These are phyloP conservation scores for Didymellaceae sp. DNA, from an alignment of 2,329 filamentous ascomycete genomes.

Conservation along the genomic window DNA sequence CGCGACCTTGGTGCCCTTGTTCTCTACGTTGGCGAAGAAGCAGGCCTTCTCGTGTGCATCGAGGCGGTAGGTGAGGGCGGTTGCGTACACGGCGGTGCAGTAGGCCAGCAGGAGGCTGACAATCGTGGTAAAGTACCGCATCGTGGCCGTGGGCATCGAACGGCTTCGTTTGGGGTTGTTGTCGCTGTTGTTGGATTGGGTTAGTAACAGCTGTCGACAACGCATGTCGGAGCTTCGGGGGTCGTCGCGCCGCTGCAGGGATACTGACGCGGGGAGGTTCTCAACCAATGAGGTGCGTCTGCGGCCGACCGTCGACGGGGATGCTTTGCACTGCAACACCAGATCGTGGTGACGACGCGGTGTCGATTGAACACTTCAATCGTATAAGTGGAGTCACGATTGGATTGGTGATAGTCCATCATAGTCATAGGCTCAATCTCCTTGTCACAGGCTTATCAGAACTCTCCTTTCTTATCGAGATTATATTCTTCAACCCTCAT, in stretches of 20 bases:
- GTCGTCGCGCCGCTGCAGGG: slow-evolving; percentile 28
- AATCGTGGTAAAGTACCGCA: slow-evolving; percentile 44
- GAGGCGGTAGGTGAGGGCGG: slow-evolving; percentile 92
- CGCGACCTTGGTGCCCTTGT: slow-evolving; percentile 84
- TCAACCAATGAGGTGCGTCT: slow-evolving; percentile 24
- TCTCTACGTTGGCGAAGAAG: slow-evolving; percentile 84
- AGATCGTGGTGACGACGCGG: too few relatives aligned
- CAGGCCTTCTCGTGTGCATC: slow-evolving; percentile 91
- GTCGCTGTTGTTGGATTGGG: slow-evolving; percentile 14
- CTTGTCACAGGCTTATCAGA: too few relatives aligned
- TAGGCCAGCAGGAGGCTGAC: slow-evolving; percentile 70
- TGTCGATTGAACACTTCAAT: too few relatives aligned
- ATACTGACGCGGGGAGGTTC: slow-evolving; percentile 17
- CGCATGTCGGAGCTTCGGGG: slow-evolving; percentile 27
- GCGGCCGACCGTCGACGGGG: slow-evolving; percentile 6
- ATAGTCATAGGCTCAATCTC: too few relatives aligned
- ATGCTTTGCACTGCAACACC: background rate
- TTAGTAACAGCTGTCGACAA: slow-evolving; percentile 44
- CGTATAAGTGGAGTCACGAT: too few relatives aligned
- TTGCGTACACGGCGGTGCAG: slow-evolving; percentile 76
- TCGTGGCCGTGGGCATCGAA: slow-evolving; percentile 30
- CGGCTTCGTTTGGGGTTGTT: slow-evolving; percentile 4
- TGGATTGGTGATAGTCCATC: background rate
- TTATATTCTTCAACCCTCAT: too few relatives aligned
- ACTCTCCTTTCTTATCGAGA: too few relatives aligned